Percentiles rank a stretch among this genome's conserved stretches.
These are phyloP conservation scores for Dothideomycetes sp. DNA, from an alignment of 2,329 filamentous ascomycete genomes.

Conservation along the genomic window DNA sequence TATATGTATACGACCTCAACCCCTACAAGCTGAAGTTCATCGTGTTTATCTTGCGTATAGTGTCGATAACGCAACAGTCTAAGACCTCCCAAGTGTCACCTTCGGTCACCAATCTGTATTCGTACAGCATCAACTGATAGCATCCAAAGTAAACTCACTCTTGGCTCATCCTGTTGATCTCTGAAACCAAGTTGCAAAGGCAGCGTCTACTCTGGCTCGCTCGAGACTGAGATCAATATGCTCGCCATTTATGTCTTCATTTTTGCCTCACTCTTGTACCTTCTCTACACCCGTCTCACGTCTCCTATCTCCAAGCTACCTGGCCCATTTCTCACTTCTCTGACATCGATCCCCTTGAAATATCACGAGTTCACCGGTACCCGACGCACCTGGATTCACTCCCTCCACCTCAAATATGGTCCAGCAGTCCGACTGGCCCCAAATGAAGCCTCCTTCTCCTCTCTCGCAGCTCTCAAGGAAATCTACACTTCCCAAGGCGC, in stretches of 20 bases:
- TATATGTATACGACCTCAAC: too few species aligned
- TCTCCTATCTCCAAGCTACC: slow-evolving; percentile 17
- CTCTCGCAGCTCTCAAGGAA: slow-evolving; percentile 16
- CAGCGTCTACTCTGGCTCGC: neutral
- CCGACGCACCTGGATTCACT: slow-evolving; percentile 27
- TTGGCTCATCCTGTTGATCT: too few species aligned
- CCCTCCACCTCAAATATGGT: slow-evolving; percentile 22
- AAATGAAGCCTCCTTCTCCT: slow-evolving; percentile 18
- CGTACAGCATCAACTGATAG: too few species aligned
- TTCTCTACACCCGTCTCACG: slow-evolving; percentile 6
- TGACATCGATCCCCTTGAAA: slow-evolving; percentile 22
- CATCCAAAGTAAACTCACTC: too few species aligned
- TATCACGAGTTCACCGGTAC: slow-evolving; percentile 24
- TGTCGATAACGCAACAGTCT: too few species aligned
- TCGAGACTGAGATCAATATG: slow-evolving; percentile 1
- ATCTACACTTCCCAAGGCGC: slow-evolving; percentile 18
- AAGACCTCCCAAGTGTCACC: too few species aligned
- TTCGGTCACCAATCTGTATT: too few species aligned
- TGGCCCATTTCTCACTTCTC: slow-evolving; percentile 16
- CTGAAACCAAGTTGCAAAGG: too few species aligned
- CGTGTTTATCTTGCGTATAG: too few species aligned
- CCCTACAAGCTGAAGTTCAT: too few species aligned
- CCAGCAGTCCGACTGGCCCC: slow-evolving; percentile 19
- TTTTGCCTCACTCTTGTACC: neutral
- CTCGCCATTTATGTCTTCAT: slow-evolving; percentile 3